A percentile compares a stretch with the other conserved stretches of the same genome.
Conservation (phyloP, 2,329 filamentous ascomycete species). For the Exophiala aquamarina region DNA sequence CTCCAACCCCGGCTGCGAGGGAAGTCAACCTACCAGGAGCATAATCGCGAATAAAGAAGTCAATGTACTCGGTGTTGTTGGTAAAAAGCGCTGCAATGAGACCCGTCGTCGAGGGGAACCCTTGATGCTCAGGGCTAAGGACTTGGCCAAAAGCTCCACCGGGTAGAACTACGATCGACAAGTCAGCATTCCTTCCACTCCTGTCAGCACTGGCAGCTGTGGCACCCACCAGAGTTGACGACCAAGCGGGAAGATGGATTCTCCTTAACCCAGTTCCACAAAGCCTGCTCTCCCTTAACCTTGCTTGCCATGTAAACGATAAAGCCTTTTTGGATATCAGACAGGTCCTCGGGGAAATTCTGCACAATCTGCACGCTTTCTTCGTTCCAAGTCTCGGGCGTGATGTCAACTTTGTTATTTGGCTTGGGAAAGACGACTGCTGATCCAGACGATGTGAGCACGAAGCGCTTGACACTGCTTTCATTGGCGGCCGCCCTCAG, state of each 20-base stretch:
- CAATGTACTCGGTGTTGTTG: no score
- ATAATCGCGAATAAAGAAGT: no score
- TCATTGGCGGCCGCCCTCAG: conserved; percentile 7
- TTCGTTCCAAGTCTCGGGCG: conserved; percentile 36
- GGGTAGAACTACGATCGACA: conserved; percentile 18
- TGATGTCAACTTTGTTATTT: no score
- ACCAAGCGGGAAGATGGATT: conserved; percentile 26
- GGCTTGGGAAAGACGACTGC: no score
- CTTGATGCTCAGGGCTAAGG: conserved; percentile 2
- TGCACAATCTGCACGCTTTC: conserved; percentile 33
- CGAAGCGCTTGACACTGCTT: conserved; percentile 31
- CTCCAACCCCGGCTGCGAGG: no score
- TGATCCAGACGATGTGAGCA: conserved; percentile 2
- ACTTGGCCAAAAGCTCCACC: not conserved
- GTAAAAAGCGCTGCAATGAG: conserved; percentile 29
- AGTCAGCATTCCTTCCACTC: not conserved
- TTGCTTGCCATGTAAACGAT: conserved; percentile 43
- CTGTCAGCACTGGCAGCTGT: no score
- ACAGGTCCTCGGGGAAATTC: conserved; percentile 35
- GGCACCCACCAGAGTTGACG: no score
- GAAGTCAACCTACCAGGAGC: no score
- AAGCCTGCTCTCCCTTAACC: conserved; percentile 35
- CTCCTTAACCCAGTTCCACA: conserved; percentile 44
- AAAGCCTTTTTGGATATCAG: conserved; percentile 17
- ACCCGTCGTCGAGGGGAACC: not conserved